Evolutionary conservation across 768 basidiomycete species (phyloP), one percentile per base, ranked within the genome.

Genomic region (Podaxis sp.): DNA sequence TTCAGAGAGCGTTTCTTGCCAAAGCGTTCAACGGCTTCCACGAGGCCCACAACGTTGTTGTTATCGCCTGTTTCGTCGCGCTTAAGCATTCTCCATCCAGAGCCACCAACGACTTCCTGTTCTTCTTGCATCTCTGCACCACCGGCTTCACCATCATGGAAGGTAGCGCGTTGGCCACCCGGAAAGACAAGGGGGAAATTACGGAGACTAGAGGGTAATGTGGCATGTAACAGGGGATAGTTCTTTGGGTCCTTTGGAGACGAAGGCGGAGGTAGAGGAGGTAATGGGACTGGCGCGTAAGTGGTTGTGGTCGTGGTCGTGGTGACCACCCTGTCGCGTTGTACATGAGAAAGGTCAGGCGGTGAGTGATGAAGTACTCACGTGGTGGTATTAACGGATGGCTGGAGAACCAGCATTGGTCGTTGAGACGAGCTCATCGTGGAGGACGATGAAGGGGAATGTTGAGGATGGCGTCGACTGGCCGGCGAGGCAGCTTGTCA

Each of bases 271-370:
- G 92, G 91, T 2, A 94, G 75, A 7, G 88, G 76, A 1, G 93
- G 93, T 2, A 95, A 73, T 42, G 86, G 88, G 65, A 95, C 93
- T n/a, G 93, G 93, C 60, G 93, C 89, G 77, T 95, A 93, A 11
- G 89, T 87, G 2, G 93, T 95, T 1, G 93, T 95, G 1, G 93
- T 95, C 0, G 91, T 93, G 1, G 93, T 95, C n/a, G 90, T 94
- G 54, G 93, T 95, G 68, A 92, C 89, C 69, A 95, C 91, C 59
- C 93, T 95, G 71, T 40, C 64, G 66, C 64, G 67, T 68, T 65
- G 72, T 59, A 71, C 69, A 62, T 72, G 64, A 61, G 60, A 42
- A 49, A 60, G 54, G 48, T 2, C 55, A 57, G 22, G 28, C n/a
- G 8, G 30, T 15, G 30, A 26, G 46, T 55, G 33, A 3, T 64